Conservation (phyloP, 768 basidiomycete genomes). For the Panellus pusillus region DNA sequence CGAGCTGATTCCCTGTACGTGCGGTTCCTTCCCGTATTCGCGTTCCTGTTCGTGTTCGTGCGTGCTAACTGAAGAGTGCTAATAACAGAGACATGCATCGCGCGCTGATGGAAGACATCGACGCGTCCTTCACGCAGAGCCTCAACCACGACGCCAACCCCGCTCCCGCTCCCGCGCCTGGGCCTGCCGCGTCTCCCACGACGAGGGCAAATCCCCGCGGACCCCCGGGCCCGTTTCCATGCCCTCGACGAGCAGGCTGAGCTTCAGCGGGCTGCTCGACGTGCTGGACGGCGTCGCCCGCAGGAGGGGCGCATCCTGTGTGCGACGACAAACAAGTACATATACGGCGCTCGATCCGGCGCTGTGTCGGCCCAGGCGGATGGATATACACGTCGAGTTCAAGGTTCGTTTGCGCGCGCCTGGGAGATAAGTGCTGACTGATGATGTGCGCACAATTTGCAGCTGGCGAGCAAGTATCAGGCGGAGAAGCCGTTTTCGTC, state of each 20-base stretch:
- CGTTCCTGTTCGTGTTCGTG: too few species aligned
- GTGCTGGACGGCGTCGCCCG: conserved; percentile 67
- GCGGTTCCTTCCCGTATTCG: too few species aligned
- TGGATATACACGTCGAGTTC: conserved; percentile 70
- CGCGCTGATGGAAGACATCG: conserved; percentile 76
- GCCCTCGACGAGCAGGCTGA: conserved; percentile 34
- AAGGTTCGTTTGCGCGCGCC: too few species aligned
- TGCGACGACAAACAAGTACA: conserved; percentile 71
- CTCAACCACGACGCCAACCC: conserved; percentile 25
- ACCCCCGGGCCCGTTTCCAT: conserved; percentile 9
- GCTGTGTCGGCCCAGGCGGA: conserved; percentile 63
- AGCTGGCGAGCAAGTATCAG: conserved; percentile 58
- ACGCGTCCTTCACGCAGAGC: conserved; percentile 53
- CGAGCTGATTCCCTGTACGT: conserved; percentile 33
- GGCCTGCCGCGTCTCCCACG: too few species aligned
- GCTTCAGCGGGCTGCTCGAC: conserved; percentile 66
- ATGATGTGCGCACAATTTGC: too few species aligned
- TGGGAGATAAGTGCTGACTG: too few species aligned
- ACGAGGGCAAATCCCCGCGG: background rate
- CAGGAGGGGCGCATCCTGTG: conserved; percentile 70
- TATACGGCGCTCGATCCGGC: conserved; percentile 60
- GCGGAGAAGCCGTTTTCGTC: conserved; percentile 56
- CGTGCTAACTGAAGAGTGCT: conserved; percentile 41
- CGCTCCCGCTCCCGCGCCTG: conserved; percentile 1
- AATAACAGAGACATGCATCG: conserved; percentile 59